Evolutionary conservation across 2,329 filamentous ascomycete species (phyloP).

Genomic region (Aspergillus costaricaensis): DNA sequence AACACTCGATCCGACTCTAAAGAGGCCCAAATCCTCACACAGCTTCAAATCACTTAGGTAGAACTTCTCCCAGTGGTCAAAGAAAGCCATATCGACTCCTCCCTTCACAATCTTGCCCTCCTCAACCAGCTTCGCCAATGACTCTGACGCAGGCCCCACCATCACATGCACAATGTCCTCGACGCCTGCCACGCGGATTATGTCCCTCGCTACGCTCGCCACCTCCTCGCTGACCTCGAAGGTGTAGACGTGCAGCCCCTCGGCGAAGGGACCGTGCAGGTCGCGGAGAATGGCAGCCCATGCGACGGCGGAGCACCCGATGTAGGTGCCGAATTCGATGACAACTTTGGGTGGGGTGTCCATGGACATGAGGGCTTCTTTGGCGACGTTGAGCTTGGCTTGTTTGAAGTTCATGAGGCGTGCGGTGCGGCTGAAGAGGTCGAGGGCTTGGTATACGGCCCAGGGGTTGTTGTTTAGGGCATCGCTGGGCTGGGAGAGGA

Average conservation of each 20-base stretch:
- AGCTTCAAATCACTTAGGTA: conserved; percentile 41
- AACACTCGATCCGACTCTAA: conserved; percentile 33
- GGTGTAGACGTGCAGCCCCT: conserved; percentile 34
- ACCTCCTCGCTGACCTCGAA: conserved; percentile 38
- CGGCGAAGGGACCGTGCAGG: conserved; percentile 21
- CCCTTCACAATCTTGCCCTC: conserved; percentile 28
- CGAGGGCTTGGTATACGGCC: conserved; percentile 33
- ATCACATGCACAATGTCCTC: conserved; percentile 36
- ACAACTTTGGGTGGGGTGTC: conserved; percentile 32
- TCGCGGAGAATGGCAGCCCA: conserved; percentile 31
- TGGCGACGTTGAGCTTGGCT: conserved; percentile 30
- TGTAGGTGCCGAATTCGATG: conserved; percentile 41
- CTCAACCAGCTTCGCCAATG: conserved; percentile 28
- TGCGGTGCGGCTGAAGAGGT: conserved; percentile 31
- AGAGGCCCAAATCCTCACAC: conserved; percentile 36
- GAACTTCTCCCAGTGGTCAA: conserved; percentile 40
- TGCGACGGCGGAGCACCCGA: conserved; percentile 41
- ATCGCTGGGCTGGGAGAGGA: conserved; percentile 21
- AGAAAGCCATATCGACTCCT: conserved; percentile 40
- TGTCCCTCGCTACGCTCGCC: conserved; percentile 33
- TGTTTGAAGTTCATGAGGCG: conserved; percentile 38
- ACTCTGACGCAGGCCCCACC: conserved; percentile 35
- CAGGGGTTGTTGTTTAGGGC: conserved; percentile 29
- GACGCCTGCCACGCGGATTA: conserved; percentile 39
- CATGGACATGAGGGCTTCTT: conserved; percentile 23